Base-by-base conservation (phyloP, 2,329 filamentous ascomycete genomes). In the Bipolaris zeicola region DNA sequence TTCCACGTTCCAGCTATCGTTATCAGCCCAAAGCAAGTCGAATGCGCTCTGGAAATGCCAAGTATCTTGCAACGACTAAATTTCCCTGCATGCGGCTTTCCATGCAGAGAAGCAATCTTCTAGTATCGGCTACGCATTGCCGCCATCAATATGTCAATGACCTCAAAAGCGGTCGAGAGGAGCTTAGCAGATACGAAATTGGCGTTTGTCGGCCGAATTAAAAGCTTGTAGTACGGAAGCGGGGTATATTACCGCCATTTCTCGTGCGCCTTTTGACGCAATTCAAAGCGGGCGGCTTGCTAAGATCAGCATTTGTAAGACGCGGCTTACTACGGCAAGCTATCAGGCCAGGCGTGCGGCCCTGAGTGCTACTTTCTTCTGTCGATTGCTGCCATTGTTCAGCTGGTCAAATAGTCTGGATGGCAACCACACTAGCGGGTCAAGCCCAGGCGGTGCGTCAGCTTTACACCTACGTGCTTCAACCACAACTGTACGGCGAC, bases 401-500 rank as follows among this genome's bases (percentile, higher is more conserved):
- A 39, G 14, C 11, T 45, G 24, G 26, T 24, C n/a, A 4, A 6
- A 24, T 18, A 37, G 26, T 39, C 34, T 44, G 28, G 10, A 58
- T 58, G 56, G 52, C 56, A 38, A 34, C 49, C 34, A 26, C 44
- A 26, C 20, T 49, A 46, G 48, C 57, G 50, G 38, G 42, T 46
- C 51, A 44, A 50, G 36, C 42, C 39, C 39, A 51, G 20, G 46
- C 44, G 33, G 55, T 50, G 42, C 64, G 61, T 42, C 58, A 60
- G 10, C 52, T 67, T 2, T 67, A 64, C 22, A 62, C 57, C 31
- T 64, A 61, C 37, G 51, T 66, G 5, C 47, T 48, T 5, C 62
- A 61, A 43, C 61, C 62, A 22, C 57, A 61, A 8, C 52, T 67
- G 8, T 67, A 67, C 33, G 55, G 51, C 46, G 62, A 67, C 42